Percentiles rank a stretch among this genome's conserved stretches.
phyloP scores from a whole-genome alignment of 139 green algal species.

The Parachlorella kessleri region DNA sequence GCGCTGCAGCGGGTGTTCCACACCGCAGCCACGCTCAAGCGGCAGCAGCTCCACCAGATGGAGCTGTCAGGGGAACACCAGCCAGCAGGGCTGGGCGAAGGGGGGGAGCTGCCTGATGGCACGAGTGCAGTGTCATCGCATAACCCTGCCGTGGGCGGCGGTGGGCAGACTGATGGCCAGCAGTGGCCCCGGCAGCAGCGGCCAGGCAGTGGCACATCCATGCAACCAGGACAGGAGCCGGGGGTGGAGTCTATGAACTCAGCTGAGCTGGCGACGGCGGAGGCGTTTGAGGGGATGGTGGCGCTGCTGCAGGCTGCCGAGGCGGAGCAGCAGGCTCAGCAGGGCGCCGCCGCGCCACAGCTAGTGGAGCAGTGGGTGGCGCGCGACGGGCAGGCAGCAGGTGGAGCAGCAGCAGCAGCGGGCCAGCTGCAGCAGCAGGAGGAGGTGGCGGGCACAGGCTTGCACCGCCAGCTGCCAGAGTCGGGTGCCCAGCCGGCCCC shows the following conservation, averaged over 20 bases:
- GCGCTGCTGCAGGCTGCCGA: background rate
- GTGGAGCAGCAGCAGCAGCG: background rate
- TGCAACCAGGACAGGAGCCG: background rate
- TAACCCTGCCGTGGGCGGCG: too few species aligned
- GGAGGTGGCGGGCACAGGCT: background rate
- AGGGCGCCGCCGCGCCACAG: background rate
- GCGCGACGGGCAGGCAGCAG: background rate
- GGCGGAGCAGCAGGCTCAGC: background rate
- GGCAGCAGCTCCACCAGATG: too few species aligned
- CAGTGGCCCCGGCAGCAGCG: too few species aligned
- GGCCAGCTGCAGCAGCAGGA: background rate
- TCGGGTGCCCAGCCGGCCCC: background rate
- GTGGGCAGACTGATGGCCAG: too few species aligned
- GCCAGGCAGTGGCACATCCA: background rate
- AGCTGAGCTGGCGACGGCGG: background rate
- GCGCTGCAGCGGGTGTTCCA: background rate
- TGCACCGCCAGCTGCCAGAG: background rate
- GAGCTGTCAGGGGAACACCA: too few species aligned
- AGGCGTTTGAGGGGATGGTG: background rate
- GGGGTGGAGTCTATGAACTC: background rate
- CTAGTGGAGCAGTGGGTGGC: background rate
- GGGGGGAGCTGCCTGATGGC: background rate
- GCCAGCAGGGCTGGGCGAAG: background rate
- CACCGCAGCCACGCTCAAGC: background rate
- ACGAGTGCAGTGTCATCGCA: too few species aligned